Evolutionary conservation across 768 basidiomycete genomes (phyloP).

Genomic region (Hypsizygus marmoreus): DNA sequence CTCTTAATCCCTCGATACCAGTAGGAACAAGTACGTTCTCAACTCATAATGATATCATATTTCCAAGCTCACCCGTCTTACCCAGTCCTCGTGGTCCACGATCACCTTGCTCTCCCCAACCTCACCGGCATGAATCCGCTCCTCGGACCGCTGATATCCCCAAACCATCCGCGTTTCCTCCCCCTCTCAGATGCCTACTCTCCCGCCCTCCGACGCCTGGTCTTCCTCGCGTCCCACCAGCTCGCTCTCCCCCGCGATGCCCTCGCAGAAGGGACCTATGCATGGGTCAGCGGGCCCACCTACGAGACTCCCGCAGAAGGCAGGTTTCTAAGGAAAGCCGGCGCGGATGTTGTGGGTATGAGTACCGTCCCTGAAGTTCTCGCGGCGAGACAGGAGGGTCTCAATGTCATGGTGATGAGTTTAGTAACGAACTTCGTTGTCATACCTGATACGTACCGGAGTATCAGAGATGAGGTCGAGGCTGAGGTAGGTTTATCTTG

Average conservation of each 20-base stretch:
- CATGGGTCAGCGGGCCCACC: constrained; percentile 89
- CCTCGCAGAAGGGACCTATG: constrained; percentile 81
- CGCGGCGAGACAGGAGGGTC: constrained; percentile 71
- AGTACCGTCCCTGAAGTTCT: constrained; percentile 90
- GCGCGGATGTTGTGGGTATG: constrained; percentile 94
- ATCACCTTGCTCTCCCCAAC: constrained; percentile 82
- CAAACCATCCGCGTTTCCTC: constrained; percentile 71
- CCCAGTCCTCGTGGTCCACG: constrained; percentile 79
- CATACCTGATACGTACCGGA: constrained; percentile 64
- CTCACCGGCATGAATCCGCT: constrained; percentile 78
- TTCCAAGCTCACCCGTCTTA: constrained; percentile 14
- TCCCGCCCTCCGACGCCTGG: constrained; percentile 62
- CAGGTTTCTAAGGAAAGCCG: constrained; percentile 67
- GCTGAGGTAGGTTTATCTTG: constrained; percentile 58
- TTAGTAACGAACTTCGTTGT: constrained; percentile 87
- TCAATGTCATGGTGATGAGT: constrained; percentile 78
- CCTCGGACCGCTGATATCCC: constrained; percentile 66
- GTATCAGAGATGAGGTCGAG: constrained; percentile 73
- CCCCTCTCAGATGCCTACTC: constrained; percentile 87
- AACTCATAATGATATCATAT: not conserved
- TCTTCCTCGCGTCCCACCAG: constrained; percentile 70
- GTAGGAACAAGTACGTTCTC: constrained; percentile 75
- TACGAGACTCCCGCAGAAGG: constrained; percentile 92
- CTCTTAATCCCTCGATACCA: constrained; percentile 68
- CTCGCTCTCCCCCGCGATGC: constrained; percentile 55